A percentile compares a stretch with the other conserved stretches of the same genome.
Evolutionary conservation across 306 rosid genomes (phyloP).

Genomic region (Urtica urens): DNA sequence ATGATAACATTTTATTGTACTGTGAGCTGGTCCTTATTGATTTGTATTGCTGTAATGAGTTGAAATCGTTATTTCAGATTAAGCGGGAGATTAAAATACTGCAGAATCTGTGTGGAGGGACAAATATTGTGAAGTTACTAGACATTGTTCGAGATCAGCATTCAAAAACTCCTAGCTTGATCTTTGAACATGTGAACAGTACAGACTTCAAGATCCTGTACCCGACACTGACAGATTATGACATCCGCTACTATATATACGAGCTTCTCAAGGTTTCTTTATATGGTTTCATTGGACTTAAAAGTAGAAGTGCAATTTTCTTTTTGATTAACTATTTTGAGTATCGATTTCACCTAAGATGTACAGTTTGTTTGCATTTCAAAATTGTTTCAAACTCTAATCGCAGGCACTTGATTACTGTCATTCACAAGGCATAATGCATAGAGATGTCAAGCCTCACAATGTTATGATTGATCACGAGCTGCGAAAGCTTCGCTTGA

Average conservation of each 20-base stretch:
- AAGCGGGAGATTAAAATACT: slow-evolving; percentile 38
- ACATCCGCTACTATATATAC: slow-evolving; percentile 36
- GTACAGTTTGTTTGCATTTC: background rate
- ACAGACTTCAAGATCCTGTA: slow-evolving; percentile 33
- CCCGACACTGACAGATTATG: slow-evolving; percentile 35
- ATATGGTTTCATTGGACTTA: background rate
- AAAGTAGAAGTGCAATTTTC: background rate
- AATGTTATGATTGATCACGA: slow-evolving; percentile 45
- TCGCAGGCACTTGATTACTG: slow-evolving; percentile 39
- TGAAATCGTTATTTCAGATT: slow-evolving; percentile 21
- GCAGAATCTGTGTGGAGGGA: slow-evolving; percentile 40
- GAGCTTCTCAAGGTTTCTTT: slow-evolving; percentile 32
- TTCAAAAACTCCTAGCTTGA: slow-evolving; percentile 36
- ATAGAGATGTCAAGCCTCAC: slow-evolving; percentile 42
- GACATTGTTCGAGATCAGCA: slow-evolving; percentile 35
- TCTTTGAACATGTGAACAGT: slow-evolving; percentile 36
- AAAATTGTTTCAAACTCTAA: background rate
- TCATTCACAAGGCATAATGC: slow-evolving; percentile 42
- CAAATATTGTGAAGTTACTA: slow-evolving; percentile 34
- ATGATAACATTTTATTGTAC: background rate
- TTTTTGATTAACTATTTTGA: background rate
- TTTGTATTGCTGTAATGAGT: background rate
- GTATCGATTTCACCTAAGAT: too few relatives aligned
- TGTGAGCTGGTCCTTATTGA: background rate
- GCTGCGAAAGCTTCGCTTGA: slow-evolving; percentile 34